A percentile compares a stretch with the other conserved stretches of the same genome.
phyloP scores from a whole-genome alignment of 2,329 filamentous ascomycete genomes.

The Sporothrix pseudoabietina region DNA sequence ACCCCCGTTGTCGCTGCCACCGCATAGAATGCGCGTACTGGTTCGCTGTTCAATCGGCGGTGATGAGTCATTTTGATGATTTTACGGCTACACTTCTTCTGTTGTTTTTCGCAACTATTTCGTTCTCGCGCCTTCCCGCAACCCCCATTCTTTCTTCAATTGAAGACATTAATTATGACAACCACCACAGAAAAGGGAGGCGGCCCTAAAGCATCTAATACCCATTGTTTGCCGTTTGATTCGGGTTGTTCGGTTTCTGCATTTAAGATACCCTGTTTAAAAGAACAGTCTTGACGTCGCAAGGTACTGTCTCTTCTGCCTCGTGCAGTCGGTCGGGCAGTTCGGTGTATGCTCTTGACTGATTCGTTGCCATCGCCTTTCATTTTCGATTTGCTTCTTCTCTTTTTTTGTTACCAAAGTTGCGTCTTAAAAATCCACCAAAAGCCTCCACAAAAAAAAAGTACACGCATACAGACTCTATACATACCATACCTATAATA shows the following conservation, averaged over 20 bases:
- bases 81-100: slow-evolving; percentile 26
- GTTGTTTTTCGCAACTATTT: slow-evolving; percentile 22
- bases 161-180: not conserved
- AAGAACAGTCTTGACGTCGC: not conserved
- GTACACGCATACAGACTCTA: slow-evolving; percentile 13
- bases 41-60: slow-evolving; percentile 29
- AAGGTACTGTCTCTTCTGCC: not conserved
- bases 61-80: slow-evolving; percentile 35
- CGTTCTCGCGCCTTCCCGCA: not conserved
- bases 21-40: slow-evolving; percentile 47
- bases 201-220: slow-evolving; percentile 28
- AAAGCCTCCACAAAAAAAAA: slow-evolving; percentile 25
- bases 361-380: slow-evolving; percentile 21
- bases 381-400: slow-evolving; percentile 24
- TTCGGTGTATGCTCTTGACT: not conserved
- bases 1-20: slow-evolving; percentile 55
- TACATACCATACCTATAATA: slow-evolving; percentile 28
- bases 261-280: slow-evolving; percentile 46
- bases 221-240: slow-evolving; percentile 35
- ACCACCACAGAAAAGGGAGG: slow-evolving; percentile 31
- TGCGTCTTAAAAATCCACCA: not conserved
- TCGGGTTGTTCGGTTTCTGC: slow-evolving; percentile 54
- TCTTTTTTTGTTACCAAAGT: not conserved
- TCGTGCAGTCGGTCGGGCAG: not conserved
- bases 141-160: not conserved